Evolutionary conservation across 2,329 filamentous ascomycete genomes (phyloP), one percentile per base, ranked within the genome.

Genomic region (Tolypocladium sp.): DNA sequence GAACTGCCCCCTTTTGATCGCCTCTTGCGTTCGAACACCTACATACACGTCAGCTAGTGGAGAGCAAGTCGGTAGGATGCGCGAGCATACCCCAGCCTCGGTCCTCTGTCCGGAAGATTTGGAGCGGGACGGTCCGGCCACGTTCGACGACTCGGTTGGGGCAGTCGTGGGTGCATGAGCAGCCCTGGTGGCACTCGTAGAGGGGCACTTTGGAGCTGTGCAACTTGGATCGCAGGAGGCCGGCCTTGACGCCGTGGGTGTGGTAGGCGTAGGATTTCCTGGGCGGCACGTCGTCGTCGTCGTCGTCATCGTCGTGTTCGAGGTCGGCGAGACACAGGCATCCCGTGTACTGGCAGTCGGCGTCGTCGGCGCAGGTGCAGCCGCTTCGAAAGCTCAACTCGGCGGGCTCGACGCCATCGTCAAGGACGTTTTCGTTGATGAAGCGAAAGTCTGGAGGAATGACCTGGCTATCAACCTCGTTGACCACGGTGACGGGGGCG

Each of bases 151-250:
- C 85, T 6, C 89, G 80, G 67, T 91, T 93, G 1, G 87, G 86
- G 66, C 91, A 95, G 22, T 75, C 64, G 0, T 71, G 68, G 2
- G 79, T 80, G 65, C 91, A 95, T 3, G 73, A 76, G 72, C 91
- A 95, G 10, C 80, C 82, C 2, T 80, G 75, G 65, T 94, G 91
- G 69, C 91, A 95, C 67, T 95, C 91, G 71, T 92, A 93, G 59
- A 95, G 88, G 0, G 88, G 83, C 40, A 80, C 71, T 44, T 81
- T 78, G 33, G 81, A 84, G 30, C 77, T 65, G 15, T 86, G 75
- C 51, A 82, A 75, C 51, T 76, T 76, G 33, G 76, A 75, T 22
- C 82, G 75, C 52, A 89, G 70, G 22, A 81, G 74, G 0, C 81
- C 83, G 1, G 77, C 76, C 59, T 79, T 80, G 13, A 66, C 64